Evolutionary conservation across 2,329 filamentous ascomycete genomes (phyloP).

Genomic region (Biscogniauxia sp.): DNA sequence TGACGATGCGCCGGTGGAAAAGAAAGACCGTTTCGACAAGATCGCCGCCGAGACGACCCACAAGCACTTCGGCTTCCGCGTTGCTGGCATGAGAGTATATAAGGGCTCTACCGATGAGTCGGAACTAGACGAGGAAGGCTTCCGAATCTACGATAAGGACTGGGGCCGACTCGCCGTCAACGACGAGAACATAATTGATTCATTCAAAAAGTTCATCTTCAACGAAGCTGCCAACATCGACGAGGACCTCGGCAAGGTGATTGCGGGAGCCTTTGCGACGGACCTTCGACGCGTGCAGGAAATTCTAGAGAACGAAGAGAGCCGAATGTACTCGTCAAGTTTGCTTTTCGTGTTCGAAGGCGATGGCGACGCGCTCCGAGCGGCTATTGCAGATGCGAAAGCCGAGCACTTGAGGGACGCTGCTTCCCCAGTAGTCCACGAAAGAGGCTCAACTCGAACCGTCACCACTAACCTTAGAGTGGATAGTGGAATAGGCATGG

Average conservation of each 20-base stretch:
- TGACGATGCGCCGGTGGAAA: slow-evolving; percentile 61
- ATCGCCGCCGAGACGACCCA: slow-evolving; percentile 60
- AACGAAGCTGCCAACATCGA: slow-evolving; percentile 58
- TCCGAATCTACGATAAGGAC: slow-evolving; percentile 61
- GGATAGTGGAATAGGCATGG: slow-evolving; percentile 55
- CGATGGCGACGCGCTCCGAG: slow-evolving; percentile 53
- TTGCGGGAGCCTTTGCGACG: slow-evolving; percentile 52
- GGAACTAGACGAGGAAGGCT: slow-evolving; percentile 53
- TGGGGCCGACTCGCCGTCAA: slow-evolving; percentile 55
- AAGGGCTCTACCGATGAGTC: slow-evolving; percentile 51
- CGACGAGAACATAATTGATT: slow-evolving; percentile 51
- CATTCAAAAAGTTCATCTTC: slow-evolving; percentile 58
- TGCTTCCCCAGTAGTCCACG: slow-evolving; percentile 35
- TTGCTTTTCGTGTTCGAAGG: slow-evolving; percentile 65
- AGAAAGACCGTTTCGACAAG: slow-evolving; percentile 59
- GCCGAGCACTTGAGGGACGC: slow-evolving; percentile 48
- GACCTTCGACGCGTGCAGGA: slow-evolving; percentile 53
- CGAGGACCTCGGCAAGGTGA: slow-evolving; percentile 52
- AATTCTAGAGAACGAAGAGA: slow-evolving; percentile 54
- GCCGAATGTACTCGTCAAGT: slow-evolving; percentile 63
- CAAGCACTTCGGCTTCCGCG: slow-evolving; percentile 57
- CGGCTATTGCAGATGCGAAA: slow-evolving; percentile 55
- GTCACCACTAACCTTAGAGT: slow-evolving; percentile 42
- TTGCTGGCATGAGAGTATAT: slow-evolving; percentile 65
- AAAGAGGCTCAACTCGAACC: slow-evolving; percentile 22